Evolutionary conservation across 1,139 yeast genomes (phyloP).

Genomic region (Suhomyces wounanorum): DNA sequence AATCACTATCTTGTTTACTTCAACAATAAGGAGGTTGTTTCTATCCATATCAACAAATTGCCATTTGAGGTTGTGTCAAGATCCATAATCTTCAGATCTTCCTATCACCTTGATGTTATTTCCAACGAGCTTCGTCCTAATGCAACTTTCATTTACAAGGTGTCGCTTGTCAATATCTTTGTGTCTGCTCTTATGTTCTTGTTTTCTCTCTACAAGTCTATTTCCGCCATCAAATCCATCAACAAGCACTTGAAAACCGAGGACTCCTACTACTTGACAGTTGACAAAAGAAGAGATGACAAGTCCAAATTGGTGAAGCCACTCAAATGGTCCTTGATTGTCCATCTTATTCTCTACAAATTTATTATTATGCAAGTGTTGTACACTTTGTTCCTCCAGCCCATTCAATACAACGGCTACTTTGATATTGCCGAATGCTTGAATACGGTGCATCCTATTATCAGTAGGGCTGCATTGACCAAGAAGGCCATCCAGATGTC

Average conservation of each 20-base stretch:
- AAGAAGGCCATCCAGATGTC: slow-evolving; percentile 5
- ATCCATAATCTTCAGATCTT: slow-evolving; percentile 7
- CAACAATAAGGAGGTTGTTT: slow-evolving; percentile 3
- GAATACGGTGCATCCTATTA: slow-evolving; percentile 8
- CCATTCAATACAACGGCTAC: slow-evolving; percentile 14
- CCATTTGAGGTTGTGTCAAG: slow-evolving; percentile 10
- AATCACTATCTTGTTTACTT: slow-evolving; percentile 9
- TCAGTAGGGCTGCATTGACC: slow-evolving; percentile 4
- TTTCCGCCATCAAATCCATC: slow-evolving; percentile 3
- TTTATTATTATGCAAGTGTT: slow-evolving; percentile 9
- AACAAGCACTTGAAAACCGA: slow-evolving; percentile 1
- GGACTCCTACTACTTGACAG: slow-evolving; percentile 7
- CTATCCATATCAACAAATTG: slow-evolving; percentile 6
- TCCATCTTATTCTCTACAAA: slow-evolving; percentile 17
- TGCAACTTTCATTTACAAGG: slow-evolving; percentile 5
- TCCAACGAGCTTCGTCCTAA: background rate
- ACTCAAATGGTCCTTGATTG: slow-evolving; percentile 11
- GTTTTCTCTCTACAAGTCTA: slow-evolving; percentile 3
- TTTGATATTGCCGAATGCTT: slow-evolving; percentile 17
- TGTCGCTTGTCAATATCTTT: slow-evolving; percentile 9
- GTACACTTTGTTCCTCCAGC: slow-evolving; percentile 7
- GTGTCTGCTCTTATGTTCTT: slow-evolving; percentile 5
- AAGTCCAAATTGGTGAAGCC: slow-evolving; percentile 10
- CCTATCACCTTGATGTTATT: slow-evolving; percentile 10
- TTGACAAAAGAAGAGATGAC: slow-evolving; percentile 11